phyloP scores from a whole-genome alignment of 805 yeast genomes.

The Pichia manshurica region DNA sequence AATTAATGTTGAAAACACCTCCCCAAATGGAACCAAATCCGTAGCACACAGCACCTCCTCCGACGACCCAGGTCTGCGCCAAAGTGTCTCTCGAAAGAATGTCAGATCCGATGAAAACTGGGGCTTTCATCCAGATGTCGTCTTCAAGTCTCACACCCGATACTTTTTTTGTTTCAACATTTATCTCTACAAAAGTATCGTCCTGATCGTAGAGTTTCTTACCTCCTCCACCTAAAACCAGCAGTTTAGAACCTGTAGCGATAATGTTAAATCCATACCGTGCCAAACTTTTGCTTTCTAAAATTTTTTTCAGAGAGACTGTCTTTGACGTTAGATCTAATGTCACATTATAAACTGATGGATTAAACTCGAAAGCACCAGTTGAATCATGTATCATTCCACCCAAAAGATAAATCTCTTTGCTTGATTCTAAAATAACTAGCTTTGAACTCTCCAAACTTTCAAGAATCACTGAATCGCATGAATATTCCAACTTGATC shows the following conservation, averaged over 20 bases:
- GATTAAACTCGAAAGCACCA: slow-evolving; percentile 22
- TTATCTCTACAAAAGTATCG: slow-evolving; percentile 34
- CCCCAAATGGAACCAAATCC: slow-evolving; percentile 67
- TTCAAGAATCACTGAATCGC: neutral
- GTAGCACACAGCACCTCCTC: slow-evolving; percentile 80
- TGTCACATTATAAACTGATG: slow-evolving; percentile 33
- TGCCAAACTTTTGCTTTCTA: slow-evolving; percentile 30
- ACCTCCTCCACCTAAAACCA: slow-evolving; percentile 23
- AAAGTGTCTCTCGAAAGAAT: slow-evolving; percentile 18
- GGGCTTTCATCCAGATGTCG: slow-evolving; percentile 35
- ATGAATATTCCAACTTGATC: neutral
- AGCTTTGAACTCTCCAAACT: slow-evolving; percentile 6
- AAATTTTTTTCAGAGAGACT: slow-evolving; percentile 19
- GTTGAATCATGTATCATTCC: slow-evolving; percentile 31
- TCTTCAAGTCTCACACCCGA: slow-evolving; percentile 28
- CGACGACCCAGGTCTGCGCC: slow-evolving; percentile 27
- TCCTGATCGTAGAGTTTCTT: slow-evolving; percentile 28
- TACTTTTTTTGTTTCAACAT: slow-evolving; percentile 19
- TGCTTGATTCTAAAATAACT: slow-evolving; percentile 7
- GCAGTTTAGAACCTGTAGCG: slow-evolving; percentile 24
- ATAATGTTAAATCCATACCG: slow-evolving; percentile 46
- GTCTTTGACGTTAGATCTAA: slow-evolving; percentile 9
- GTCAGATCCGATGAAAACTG: slow-evolving; percentile 53
- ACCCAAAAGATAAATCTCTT: slow-evolving; percentile 42
- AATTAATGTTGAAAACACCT: neutral